These are phyloP conservation scores for Fusarium anguioides DNA, from an alignment of 2,329 filamentous ascomycete genomes.

Conservation along the genomic window DNA sequence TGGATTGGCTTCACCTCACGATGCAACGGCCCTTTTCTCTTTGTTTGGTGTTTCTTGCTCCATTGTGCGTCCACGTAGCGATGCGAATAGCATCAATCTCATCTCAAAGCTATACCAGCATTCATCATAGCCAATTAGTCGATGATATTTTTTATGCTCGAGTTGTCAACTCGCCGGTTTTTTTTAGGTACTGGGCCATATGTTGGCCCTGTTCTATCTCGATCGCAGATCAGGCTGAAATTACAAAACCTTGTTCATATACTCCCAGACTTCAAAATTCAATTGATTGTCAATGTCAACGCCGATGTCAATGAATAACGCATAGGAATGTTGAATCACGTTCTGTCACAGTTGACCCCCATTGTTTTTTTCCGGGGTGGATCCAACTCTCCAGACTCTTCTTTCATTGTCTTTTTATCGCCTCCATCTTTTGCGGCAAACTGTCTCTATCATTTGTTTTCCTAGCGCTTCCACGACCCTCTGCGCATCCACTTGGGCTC, in stretches of 20 bases:
- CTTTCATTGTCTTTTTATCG: constrained; percentile 19
- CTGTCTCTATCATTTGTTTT: constrained; percentile 19
- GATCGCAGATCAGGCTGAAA: constrained; percentile 11
- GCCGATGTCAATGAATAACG: neutral
- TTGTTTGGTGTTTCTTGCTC: constrained; percentile 15
- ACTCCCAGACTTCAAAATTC: neutral
- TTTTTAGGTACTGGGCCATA: neutral
- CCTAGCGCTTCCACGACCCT: constrained; percentile 43
- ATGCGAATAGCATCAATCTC: constrained; percentile 7
- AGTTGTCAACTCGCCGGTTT: neutral
- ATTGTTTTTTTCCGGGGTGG: constrained; percentile 22
- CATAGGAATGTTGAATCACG: constrained; percentile 19
- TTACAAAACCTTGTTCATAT: neutral
- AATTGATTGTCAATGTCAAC: neutral
- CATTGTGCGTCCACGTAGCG: constrained; percentile 15
- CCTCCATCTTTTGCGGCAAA: constrained; percentile 25
- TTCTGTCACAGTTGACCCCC: constrained; percentile 1
- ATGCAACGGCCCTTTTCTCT: constrained; percentile 18
- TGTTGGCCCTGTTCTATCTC: neutral
- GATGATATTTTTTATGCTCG: too few relatives aligned
- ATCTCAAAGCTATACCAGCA: neutral
- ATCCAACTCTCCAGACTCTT: constrained; percentile 27
- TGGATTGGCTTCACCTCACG: neutral
- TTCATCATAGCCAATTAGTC: neutral
- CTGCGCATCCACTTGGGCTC: constrained; percentile 39